Conservation (phyloP, 2,329 filamentous ascomycete genomes). For the Cercospora sp. region DNA sequence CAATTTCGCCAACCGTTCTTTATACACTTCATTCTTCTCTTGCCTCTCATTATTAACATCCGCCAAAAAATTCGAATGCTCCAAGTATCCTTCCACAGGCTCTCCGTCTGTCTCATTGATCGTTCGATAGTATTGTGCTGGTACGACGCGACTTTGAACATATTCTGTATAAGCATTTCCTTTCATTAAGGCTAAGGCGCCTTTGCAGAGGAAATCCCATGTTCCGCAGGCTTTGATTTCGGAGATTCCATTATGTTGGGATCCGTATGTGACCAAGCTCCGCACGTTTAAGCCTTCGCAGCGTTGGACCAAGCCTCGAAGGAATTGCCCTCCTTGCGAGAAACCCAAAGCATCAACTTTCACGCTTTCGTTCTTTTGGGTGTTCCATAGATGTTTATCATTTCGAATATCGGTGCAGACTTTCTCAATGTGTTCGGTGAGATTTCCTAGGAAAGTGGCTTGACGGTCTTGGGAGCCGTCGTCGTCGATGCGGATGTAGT, state of each 20-base stretch:
- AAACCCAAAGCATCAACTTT: constrained; percentile 85
- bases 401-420: constrained; percentile 76
- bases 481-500: constrained; percentile 72
- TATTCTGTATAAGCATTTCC: constrained; percentile 77
- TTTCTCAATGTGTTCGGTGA: constrained; percentile 71
- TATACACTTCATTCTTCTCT: constrained; percentile 73
- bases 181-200: constrained; percentile 73
- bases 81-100: constrained; percentile 65
- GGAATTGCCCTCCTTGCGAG: constrained; percentile 92
- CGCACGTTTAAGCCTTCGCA: constrained; percentile 83
- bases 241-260: constrained; percentile 88
- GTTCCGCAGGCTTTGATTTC: constrained; percentile 73
- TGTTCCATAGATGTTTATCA: constrained; percentile 55
- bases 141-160: constrained; percentile 78
- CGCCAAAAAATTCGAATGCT: constrained; percentile 81
- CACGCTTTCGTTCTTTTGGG: constrained; percentile 49
- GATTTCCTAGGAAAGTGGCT: constrained; percentile 87
- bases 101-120: constrained; percentile 57
- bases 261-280: constrained; percentile 83
- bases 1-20: constrained; percentile 65
- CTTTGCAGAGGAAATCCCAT: constrained; percentile 77
- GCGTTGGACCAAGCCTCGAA: constrained; percentile 85
- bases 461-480: constrained; percentile 69
- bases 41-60: constrained; percentile 92
- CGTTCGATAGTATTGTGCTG: constrained; percentile 91